phyloP scores from a whole-genome alignment of 208 protist species.

The Phytomonas francai region DNA sequence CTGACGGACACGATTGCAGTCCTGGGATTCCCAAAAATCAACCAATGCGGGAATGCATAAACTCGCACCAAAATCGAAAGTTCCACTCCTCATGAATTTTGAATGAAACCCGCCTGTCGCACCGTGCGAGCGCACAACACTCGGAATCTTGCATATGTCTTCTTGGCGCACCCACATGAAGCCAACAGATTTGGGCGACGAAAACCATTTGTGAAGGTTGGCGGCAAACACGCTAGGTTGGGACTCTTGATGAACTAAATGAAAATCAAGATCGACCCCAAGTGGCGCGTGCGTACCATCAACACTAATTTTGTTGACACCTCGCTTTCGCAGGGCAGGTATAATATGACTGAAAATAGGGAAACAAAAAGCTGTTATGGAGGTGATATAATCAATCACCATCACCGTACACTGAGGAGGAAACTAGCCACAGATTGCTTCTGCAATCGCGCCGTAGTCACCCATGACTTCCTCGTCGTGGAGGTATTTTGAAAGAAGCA shows the following conservation, averaged over 20 bases:
- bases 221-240: constrained; percentile 75
- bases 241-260: constrained; percentile 29
- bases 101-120: constrained; percentile 78
- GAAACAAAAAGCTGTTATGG: constrained; percentile 70
- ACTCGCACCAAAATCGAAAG: constrained; percentile 79
- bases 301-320: constrained; percentile 78
- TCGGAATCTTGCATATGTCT: constrained; percentile 39
- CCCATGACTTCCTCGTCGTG: constrained; percentile 59
- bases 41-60: constrained; percentile 69
- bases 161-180: constrained; percentile 72
- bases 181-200: constrained; percentile 71
- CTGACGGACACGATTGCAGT: constrained; percentile 35
- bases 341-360: constrained; percentile 81
- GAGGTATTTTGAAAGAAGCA: constrained; percentile 48
- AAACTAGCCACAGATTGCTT: constrained; percentile 47
- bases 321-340: constrained; percentile 46
- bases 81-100: constrained; percentile 90
- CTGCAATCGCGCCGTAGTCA: constrained; percentile 47
- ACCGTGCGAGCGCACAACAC: constrained; percentile 80
- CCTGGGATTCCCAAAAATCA: constrained; percentile 70
- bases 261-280: constrained; percentile 71
- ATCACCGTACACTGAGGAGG: constrained; percentile 64
- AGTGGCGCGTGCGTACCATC: constrained; percentile 86
- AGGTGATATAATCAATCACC: constrained; percentile 86
- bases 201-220: constrained; percentile 91